Percentiles rank a stretch among this genome's conserved stretches.
These are phyloP conservation scores for Plantago rigida DNA, from an alignment of 305 asterid species.

Conservation along the genomic window DNA sequence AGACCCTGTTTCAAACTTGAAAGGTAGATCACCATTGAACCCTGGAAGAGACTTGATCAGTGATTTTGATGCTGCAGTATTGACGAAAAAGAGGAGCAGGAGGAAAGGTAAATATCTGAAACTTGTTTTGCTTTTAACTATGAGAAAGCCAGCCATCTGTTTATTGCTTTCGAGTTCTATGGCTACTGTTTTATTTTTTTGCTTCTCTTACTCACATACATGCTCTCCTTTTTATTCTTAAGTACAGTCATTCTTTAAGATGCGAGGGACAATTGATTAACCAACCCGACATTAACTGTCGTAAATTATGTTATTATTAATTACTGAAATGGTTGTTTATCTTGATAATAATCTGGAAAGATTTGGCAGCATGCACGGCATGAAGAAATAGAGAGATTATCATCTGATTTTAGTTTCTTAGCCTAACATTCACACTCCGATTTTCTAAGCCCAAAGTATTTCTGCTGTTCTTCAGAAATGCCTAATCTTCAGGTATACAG, in stretches of 20 bases:
- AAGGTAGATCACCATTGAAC: slow-evolving; percentile 31
- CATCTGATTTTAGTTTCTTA: too few species aligned
- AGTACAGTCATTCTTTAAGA: not conserved
- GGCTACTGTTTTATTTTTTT: not conserved
- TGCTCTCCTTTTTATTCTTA: not conserved
- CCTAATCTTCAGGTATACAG: not conserved
- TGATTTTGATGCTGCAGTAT: slow-evolving; percentile 14
- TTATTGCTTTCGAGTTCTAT: not conserved
- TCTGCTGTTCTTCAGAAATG: not conserved
- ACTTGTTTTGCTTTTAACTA: not conserved
- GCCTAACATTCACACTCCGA: not conserved
- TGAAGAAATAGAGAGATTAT: too few species aligned
- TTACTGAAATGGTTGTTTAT: not conserved
- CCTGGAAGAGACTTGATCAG: slow-evolving; percentile 34
- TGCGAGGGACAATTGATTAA: not conserved
- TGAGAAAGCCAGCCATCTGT: not conserved
- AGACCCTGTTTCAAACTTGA: slow-evolving; percentile 34
- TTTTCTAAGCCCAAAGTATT: not conserved
- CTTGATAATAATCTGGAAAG: not conserved
- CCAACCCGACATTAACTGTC: not conserved
- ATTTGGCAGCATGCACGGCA: not conserved
- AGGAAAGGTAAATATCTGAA: not conserved
- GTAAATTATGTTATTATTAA: not conserved
- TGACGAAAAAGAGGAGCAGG: slow-evolving; percentile 9
- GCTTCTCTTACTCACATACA: slow-evolving; percentile 1